phyloP scores from a whole-genome alignment of 352 stramenopile species.

The Thalassiosira mediterranea region DNA sequence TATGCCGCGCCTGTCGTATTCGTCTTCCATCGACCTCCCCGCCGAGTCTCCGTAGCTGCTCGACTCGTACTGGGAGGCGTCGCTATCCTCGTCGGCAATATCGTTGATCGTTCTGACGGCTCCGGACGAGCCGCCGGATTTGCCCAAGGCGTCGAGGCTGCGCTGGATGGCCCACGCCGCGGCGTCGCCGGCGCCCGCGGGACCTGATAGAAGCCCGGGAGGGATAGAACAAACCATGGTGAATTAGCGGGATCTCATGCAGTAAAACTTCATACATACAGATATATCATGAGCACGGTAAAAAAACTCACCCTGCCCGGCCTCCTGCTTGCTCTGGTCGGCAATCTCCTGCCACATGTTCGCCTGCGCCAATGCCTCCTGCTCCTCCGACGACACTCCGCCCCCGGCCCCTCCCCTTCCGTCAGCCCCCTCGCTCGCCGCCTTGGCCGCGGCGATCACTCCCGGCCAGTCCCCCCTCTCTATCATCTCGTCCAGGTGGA shows the following conservation, averaged over 20 bases:
- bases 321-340: conserved; percentile 55
- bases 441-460: conserved; percentile 57
- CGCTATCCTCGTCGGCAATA: conserved; percentile 47
- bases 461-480: conserved; percentile 71
- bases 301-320: conserved; percentile 33
- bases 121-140: conserved; percentile 7
- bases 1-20: conserved; percentile 35
- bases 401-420: background rate
- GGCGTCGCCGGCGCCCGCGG: conserved; percentile 52
- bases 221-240: no score
- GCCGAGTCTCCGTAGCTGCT: conserved; percentile 38
- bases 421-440: conserved; percentile 29
- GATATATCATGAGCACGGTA: no score
- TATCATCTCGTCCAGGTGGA: conserved; percentile 60
- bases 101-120: conserved; percentile 43
- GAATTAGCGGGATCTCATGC: no score
- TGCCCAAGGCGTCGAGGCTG: conserved; percentile 49
- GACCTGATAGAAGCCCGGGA: conserved; percentile 33
- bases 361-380: conserved; percentile 51
- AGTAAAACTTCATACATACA: no score
- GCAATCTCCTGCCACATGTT: conserved; percentile 65
- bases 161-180: conserved; percentile 54
- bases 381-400: conserved; percentile 41
- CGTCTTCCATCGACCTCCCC: conserved; percentile 11
- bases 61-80: conserved; percentile 50